These are phyloP conservation scores for Breynia disticha DNA, from an alignment of 441 rosid species.

Conservation along the genomic window DNA sequence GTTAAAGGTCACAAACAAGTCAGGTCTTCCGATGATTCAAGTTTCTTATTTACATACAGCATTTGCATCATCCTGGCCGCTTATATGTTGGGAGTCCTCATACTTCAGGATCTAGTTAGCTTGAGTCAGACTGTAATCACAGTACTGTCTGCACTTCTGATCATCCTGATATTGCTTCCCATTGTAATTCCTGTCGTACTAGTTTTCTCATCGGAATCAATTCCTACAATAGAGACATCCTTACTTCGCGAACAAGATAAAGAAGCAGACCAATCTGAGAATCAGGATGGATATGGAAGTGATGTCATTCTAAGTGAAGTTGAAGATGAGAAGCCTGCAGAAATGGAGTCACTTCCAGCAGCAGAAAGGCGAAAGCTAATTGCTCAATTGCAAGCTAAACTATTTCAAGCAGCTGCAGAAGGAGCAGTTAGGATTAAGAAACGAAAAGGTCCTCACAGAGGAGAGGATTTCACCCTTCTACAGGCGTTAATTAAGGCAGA, in stretches of 20 bases:
- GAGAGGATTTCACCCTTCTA: conserved; percentile 71
- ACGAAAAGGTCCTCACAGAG: conserved; percentile 56
- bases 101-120: conserved; percentile 53
- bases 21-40: conserved; percentile 46
- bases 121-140: conserved; percentile 32
- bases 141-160: conserved; percentile 37
- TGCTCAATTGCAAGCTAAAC: conserved; percentile 67
- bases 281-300: conserved; percentile 8
- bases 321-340: conserved; percentile 74
- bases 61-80: conserved; percentile 63
- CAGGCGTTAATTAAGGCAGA: conserved; percentile 80
- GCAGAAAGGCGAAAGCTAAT: conserved; percentile 69
- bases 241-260: conserved; percentile 37
- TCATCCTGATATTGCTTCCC: conserved; percentile 45
- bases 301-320: conserved; percentile 68
- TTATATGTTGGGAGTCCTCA: conserved; percentile 66
- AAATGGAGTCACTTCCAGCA: conserved; percentile 67
- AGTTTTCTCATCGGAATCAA: conserved; percentile 23
- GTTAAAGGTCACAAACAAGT: conserved; percentile 69
- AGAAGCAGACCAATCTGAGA: conserved; percentile 24
- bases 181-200: conserved; percentile 39
- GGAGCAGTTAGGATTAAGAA: conserved; percentile 73
- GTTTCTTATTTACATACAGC: conserved; percentile 52
- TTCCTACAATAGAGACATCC: conserved; percentile 27
- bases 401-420: conserved; percentile 69